Conservation (phyloP, 2,329 filamentous ascomycete species). For the Didymella lethalis region DNA sequence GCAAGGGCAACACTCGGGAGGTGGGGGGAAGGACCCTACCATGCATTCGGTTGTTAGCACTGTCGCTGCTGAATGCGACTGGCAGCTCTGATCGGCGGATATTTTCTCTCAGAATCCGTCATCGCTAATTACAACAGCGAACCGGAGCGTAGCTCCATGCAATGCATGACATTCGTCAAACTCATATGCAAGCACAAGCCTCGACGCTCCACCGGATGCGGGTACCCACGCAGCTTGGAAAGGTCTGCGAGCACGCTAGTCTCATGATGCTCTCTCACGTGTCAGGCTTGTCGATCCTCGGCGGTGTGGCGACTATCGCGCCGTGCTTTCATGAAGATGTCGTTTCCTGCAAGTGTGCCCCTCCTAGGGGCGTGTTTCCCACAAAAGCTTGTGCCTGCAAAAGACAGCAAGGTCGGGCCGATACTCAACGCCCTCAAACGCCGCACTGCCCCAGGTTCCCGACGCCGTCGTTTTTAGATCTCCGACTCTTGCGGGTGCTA, state of each 20-base stretch:
- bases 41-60: background rate
- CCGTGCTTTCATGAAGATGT: background rate
- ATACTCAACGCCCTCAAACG: constrained; percentile 7
- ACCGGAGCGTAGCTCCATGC: constrained; percentile 7
- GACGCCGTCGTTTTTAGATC: constrained; percentile 10
- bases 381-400: constrained; percentile 11
- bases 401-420: constrained; percentile 10
- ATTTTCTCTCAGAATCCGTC: background rate
- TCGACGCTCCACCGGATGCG: constrained; percentile 3
- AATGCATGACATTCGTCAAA: constrained; percentile 16
- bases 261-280: constrained; percentile 4
- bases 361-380: constrained; percentile 8
- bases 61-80: background rate
- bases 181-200: constrained; percentile 6
- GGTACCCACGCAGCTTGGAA: constrained; percentile 6
- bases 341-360: constrained; percentile 19
- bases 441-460: constrained; percentile 9
- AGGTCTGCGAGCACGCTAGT: constrained; percentile 5
- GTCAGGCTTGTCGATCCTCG: constrained; percentile 14
- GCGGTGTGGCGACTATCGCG: constrained; percentile 26
- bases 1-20: background rate
- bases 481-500: constrained; percentile 11
- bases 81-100: background rate
- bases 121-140: constrained; percentile 1
- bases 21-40: constrained; percentile 7